These are phyloP conservation scores for Tricharina praecox DNA, from an alignment of 495 filamentous ascomycete species.

Conservation along the genomic window DNA sequence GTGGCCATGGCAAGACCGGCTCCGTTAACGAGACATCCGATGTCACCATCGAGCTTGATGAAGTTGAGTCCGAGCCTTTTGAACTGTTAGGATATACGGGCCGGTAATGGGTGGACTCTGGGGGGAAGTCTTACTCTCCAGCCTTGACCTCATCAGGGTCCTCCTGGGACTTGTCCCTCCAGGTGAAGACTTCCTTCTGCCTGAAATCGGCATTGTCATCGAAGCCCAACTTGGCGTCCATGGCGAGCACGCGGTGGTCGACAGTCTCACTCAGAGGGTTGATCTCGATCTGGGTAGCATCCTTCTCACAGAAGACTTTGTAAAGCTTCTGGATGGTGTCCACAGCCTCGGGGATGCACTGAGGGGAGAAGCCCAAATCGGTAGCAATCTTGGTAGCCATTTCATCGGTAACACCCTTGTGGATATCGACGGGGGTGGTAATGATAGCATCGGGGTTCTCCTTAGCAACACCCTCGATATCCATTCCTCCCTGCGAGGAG, in stretches of 20 bases:
- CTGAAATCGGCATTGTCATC: conserved; percentile 98
- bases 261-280: conserved; percentile 94
- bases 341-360: conserved; percentile 87
- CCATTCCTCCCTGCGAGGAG: conserved; percentile 96
- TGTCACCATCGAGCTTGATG: conserved; percentile 99
- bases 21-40: conserved; percentile 96
- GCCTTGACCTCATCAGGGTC: conserved; percentile 95
- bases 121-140: conserved; percentile 43
- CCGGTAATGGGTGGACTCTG: background rate
- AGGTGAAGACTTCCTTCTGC: conserved; percentile 86
- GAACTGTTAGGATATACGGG: background rate
- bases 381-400: conserved; percentile 80
- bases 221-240: conserved; percentile 96
- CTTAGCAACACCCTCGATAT: conserved; percentile 95
- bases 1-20: conserved; percentile 98
- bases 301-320: conserved; percentile 93
- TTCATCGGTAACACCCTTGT: conserved; percentile 84
- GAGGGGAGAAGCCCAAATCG: conserved; percentile 88
- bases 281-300: conserved; percentile 98
- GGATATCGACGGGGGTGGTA: conserved; percentile 83
- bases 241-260: conserved; percentile 91
- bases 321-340: conserved; percentile 96
- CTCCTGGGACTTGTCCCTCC: conserved; percentile 88
- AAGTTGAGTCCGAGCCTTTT: conserved; percentile 71
- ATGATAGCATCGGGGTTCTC: conserved; percentile 90